A percentile compares a stretch with the other conserved stretches of the same genome.
These are phyloP conservation scores for Flaveria ramosissima DNA, from an alignment of 129 eudicot genomes.

Conservation along the genomic window DNA sequence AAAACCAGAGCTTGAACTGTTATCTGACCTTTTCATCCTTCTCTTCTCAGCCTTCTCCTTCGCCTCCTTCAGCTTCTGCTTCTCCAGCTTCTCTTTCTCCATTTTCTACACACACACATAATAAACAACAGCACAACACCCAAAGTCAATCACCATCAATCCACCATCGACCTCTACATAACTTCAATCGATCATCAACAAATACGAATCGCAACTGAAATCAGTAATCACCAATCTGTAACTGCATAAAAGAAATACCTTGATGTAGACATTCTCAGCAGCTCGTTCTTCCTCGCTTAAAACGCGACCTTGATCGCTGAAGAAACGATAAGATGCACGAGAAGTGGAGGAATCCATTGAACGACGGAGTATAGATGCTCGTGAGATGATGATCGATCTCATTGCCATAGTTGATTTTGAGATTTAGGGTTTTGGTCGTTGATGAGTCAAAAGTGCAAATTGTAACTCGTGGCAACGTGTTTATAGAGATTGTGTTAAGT, in stretches of 20 bases:
- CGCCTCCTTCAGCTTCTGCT: slow-evolving; percentile 59
- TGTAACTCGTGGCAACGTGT: background rate
- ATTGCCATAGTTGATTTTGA: slow-evolving; percentile 43
- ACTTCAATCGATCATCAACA: background rate
- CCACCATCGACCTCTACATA: slow-evolving; percentile 1
- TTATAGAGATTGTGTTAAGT: background rate
- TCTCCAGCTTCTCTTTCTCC: slow-evolving; percentile 83
- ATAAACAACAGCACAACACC: too few species aligned
- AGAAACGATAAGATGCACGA: slow-evolving; percentile 49
- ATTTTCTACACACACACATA: slow-evolving; percentile 65
- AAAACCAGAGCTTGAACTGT: background rate
- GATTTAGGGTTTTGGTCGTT: slow-evolving; percentile 24
- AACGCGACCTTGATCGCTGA: slow-evolving; percentile 69
- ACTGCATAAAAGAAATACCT: slow-evolving; percentile 25
- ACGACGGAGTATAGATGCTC: slow-evolving; percentile 38
- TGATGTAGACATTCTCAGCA: slow-evolving; percentile 67
- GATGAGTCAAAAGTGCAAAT: slow-evolving; percentile 12
- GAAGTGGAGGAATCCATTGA: slow-evolving; percentile 41
- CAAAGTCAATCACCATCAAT: slow-evolving; percentile 18
- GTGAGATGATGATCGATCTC: slow-evolving; percentile 46
- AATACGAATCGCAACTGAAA: too few species aligned
- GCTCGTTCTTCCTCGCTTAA: slow-evolving; percentile 82
- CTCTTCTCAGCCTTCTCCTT: slow-evolving; percentile 77
- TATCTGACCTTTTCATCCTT: slow-evolving; percentile 62
- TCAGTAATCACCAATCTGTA: too few species aligned